Percentiles rank a stretch among this genome's conserved stretches.
phyloP scores from a whole-genome alignment of 441 rosid species.

The Gossypium davidsonii region DNA sequence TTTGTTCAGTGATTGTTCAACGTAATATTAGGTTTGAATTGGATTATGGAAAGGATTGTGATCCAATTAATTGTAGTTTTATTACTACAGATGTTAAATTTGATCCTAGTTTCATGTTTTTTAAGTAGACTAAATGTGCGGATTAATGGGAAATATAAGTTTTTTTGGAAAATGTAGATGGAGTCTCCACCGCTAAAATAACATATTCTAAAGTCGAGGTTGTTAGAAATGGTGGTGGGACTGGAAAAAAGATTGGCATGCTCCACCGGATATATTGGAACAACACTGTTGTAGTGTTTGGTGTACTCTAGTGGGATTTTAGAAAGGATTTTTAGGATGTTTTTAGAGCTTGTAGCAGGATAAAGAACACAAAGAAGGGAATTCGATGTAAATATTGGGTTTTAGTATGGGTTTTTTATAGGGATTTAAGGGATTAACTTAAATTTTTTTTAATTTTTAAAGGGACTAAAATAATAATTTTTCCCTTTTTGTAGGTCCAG shows the following conservation, averaged over 20 bases:
- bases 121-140: conserved; percentile 38
- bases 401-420: conserved; percentile 4
- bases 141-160: conserved; percentile 33
- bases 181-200: conserved; percentile 52
- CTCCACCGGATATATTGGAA: conserved; percentile 35
- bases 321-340: conserved; percentile 13
- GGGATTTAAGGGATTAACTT: too few relatives aligned
- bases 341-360: conserved; percentile 12
- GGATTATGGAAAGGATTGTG: conserved; percentile 41
- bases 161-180: conserved; percentile 28
- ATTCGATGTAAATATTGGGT: background rate
- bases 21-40: conserved; percentile 33
- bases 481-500: too few relatives aligned
- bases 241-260: background rate
- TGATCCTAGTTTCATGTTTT: conserved; percentile 38
- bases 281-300: conserved; percentile 41
- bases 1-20: conserved; percentile 32
- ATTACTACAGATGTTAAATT: conserved; percentile 21
- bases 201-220: conserved; percentile 29
- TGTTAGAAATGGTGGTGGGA: conserved; percentile 5
- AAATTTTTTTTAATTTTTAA: too few relatives aligned
- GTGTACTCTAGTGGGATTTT: conserved; percentile 29
- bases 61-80: conserved; percentile 38
- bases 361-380: conserved; percentile 15
- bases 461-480: too few relatives aligned